A percentile compares a stretch with the other conserved stretches of the same genome.
phyloP scores from a whole-genome alignment of 495 filamentous ascomycete genomes.

The Tuber magnatum region DNA sequence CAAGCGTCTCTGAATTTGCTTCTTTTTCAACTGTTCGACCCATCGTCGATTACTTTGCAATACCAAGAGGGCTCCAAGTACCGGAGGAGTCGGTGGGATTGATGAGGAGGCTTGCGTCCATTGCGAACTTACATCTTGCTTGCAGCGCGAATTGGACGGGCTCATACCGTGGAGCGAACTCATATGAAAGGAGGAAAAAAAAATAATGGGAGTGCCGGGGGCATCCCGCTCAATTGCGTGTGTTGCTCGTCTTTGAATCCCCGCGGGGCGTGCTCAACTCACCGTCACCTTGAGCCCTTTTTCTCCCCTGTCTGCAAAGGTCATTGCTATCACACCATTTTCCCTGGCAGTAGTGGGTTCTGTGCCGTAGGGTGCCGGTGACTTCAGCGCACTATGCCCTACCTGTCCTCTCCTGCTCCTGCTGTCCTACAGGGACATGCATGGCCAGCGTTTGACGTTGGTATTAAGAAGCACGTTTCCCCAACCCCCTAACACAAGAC shows the following conservation, averaged over 20 bases:
- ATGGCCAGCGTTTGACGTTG: neutral
- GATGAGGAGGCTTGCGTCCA: neutral
- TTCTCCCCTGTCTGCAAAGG: neutral
- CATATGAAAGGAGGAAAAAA: neutral
- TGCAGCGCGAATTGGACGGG: neutral
- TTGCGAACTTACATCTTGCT: neutral
- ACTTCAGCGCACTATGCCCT: neutral
- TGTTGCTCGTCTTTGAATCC: neutral
- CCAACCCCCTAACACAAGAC: slow-evolving; percentile 7
- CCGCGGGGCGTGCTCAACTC: neutral
- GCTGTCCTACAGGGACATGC: neutral
- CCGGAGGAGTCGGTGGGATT: neutral
- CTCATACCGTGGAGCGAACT: neutral
- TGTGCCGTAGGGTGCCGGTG: neutral
- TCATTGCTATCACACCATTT: neutral
- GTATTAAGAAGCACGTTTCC: slow-evolving; percentile 9
- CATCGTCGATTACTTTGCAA: neutral
- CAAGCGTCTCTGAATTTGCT: neutral
- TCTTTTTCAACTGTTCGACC: neutral
- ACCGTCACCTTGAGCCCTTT: neutral
- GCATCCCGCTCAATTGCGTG: neutral
- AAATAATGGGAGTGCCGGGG: neutral
- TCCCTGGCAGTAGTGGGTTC: neutral
- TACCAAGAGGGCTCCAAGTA: neutral
- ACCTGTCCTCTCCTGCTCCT: neutral